phyloP scores from a whole-genome alignment of 208 protist genomes.

The Endotrypanum monterogeii region DNA sequence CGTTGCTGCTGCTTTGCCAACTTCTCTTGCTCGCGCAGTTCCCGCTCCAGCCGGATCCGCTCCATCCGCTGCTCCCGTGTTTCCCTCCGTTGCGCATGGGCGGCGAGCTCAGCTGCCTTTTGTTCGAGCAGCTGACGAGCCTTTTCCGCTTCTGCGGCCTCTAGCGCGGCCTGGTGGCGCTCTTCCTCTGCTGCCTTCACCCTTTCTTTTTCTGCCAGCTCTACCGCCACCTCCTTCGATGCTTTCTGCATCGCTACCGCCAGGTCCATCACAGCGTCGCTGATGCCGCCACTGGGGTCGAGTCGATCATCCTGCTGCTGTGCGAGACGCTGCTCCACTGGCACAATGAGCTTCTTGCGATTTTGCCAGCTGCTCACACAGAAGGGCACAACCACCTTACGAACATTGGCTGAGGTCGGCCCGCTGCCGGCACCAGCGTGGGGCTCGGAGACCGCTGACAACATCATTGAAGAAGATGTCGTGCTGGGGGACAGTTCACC shows the following conservation, averaged over 20 bases:
- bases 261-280: constrained; percentile 63
- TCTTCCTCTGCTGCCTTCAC: constrained; percentile 60
- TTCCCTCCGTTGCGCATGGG: constrained; percentile 41
- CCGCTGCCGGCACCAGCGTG: not conserved
- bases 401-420: constrained; percentile 1
- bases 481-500: constrained; percentile 5
- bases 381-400: constrained; percentile 61
- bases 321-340: constrained; percentile 72
- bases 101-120: constrained; percentile 43
- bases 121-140: constrained; percentile 67
- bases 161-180: constrained; percentile 58
- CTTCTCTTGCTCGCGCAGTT: constrained; percentile 72
- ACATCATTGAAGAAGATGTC: constrained; percentile 9
- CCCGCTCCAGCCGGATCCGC: constrained; percentile 67
- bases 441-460: not conserved
- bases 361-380: constrained; percentile 81
- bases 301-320: constrained; percentile 48
- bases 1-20: constrained; percentile 58
- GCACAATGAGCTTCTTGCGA: constrained; percentile 78
- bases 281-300: constrained; percentile 34
- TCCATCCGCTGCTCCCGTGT: constrained; percentile 75
- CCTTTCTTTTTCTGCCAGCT: constrained; percentile 49
- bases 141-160: constrained; percentile 58
- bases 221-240: constrained; percentile 49
- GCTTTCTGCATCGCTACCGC: constrained; percentile 69